phyloP scores from a whole-genome alignment of 2,329 filamentous ascomycete genomes.

The Cladosporium oxysporum region DNA sequence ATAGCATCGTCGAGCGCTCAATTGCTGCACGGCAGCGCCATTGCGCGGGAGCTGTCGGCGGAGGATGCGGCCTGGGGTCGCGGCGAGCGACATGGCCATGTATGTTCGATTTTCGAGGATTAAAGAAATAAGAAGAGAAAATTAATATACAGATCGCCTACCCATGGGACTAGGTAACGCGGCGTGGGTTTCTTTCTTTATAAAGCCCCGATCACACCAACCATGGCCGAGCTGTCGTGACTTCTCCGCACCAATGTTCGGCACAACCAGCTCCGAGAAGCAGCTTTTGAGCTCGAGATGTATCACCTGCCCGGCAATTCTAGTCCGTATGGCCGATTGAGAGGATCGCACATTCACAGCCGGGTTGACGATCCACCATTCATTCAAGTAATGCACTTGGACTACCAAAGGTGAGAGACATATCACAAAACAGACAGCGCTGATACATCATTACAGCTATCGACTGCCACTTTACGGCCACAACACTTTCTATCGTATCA shows the following conservation, averaged over 20 bases:
- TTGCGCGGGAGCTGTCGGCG: conserved; percentile 11
- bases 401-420: neutral
- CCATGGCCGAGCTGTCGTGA: conserved; percentile 8
- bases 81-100: conserved; percentile 13
- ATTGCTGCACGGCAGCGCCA: conserved; percentile 1
- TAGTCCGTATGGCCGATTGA: neutral
- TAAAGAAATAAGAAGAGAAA: neutral
- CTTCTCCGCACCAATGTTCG: conserved; percentile 3
- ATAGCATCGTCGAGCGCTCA: conserved; percentile 36
- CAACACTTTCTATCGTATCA: neutral
- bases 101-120: neutral
- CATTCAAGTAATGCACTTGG: neutral
- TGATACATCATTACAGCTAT: neutral
- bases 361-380: neutral
- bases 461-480: neutral
- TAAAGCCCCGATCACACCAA: neutral
- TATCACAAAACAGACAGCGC: neutral
- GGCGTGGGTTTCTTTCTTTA: neutral
- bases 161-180: neutral
- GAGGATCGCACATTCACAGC: neutral
- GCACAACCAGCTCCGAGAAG: conserved; percentile 1
- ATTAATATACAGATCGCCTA: neutral
- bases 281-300: neutral
- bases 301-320: neutral
- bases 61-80: conserved; percentile 11